Evolutionary conservation across 176 grass and related monocot species (phyloP), one percentile per base, ranked within the genome.

Genomic region (Triticum turgidum): DNA sequence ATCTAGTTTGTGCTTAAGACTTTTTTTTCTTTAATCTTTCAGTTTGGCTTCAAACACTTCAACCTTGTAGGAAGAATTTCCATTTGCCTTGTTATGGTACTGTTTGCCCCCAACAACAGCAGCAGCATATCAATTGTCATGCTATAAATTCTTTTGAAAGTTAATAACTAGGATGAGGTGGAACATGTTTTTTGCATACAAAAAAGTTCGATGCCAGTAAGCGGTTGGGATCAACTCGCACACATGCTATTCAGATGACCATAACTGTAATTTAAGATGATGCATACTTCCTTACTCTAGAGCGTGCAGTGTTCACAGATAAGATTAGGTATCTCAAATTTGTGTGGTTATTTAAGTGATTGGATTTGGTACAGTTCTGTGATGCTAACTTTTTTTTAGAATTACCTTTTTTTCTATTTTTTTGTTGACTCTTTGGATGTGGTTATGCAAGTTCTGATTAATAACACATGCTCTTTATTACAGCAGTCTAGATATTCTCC

Each of bases 401-500:
- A 32, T 75, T 67, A 76, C 21, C 63, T 69, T 86, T 29, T 21
- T 69, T 4, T 76, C 69, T 84, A 42, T 24, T 64, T 78, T 79
- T 79, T 25, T 81, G 47, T 81, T 30, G 7, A 81, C 49, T 67
- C 27, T 80, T 87, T 24, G 38, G 63, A 33, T 81, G 35, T 67
- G 49, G 14, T 22, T 35, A 66, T 88, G 25, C 38, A 75, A 77
- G 58, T 13, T 76, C 4, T 84, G 4, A 58, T 24, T 52, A 80
- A 52, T 91, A 70, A 64, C 51, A 81, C 61, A 52, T 39, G 20
- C 10, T 63, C 38, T 25, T 76, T 70, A 29, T 77, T 77, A 54
- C 22, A 80, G 61, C 82, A 88, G 62, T 47, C 3, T 84, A 68
- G 47, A 61, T 75, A 76, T 69, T 83, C 37, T 78, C 25, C 14